Base-by-base conservation (phyloP, 352 stramenopile species). In the Globisporangium okanoganense region DNA sequence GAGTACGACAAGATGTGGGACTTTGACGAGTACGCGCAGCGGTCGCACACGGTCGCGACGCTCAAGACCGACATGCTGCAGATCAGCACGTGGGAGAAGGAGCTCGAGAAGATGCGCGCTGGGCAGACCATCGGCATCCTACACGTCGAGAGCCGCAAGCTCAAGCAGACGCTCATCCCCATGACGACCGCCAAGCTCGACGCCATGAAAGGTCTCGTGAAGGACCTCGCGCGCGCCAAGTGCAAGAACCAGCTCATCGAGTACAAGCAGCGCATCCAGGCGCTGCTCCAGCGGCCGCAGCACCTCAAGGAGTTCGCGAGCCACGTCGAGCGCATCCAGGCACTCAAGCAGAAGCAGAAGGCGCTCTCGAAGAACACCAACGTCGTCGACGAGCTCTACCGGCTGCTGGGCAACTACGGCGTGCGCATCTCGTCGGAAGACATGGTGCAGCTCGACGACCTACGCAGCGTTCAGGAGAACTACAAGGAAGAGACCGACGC, bases 301-400 rank as follows among this genome's bases (percentile, higher is more conserved):
- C 86, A 95, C 57, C 66, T 98, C 1, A 97, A 97, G 61, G 94
- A 98, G 38, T 98, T 98, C 61, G 92, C 93, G 13, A 73, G 67
- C 3, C 85, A 96, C 47, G 89, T 97, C 8, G 84, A 95, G 52
- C 79, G 82, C 14, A 78, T 95, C 1, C 85, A 92, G 57, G 72
- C 67, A 2, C 54, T 93, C 12, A 94, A 91, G 57, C 66, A 64
- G 0, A 92, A 94, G 53, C 82, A 92, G 51, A 95, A 94, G 54
- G 79, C 81, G 13, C 66, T 95, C 1, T 67, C 79, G 6, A 93
- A 95, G 63, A 92, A 92, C 67, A 93, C 84, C 4, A 94, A 92
- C 47, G 82, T 96, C 16, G 89, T 98, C 18, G 94, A 98, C 47
- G 90, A 98, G 51, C 86, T 98, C 61, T 98, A 98, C 59, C 76